phyloP scores from a whole-genome alignment of 805 yeast species.

The Zygoascus bituminiphila region DNA sequence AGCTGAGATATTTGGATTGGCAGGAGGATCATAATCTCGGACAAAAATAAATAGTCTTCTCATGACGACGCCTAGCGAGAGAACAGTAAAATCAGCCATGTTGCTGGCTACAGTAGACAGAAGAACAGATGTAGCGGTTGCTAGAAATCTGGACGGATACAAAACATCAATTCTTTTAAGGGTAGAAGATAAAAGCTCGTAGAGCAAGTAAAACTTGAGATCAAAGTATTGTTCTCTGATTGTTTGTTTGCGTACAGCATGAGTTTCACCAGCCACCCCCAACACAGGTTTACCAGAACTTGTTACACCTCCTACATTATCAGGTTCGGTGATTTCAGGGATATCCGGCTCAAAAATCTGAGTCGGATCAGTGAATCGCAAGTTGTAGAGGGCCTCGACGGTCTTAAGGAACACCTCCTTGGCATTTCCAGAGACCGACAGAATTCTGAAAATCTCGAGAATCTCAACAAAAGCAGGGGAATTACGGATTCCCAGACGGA shows the following conservation, averaged over 20 bases:
- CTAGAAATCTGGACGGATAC: slow-evolving; percentile 72
- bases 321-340: not conserved
- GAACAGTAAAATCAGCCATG: slow-evolving; percentile 25
- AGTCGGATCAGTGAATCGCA: slow-evolving; percentile 21
- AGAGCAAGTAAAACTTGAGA: slow-evolving; percentile 53
- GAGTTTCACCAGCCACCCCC: not conserved
- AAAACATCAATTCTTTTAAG: slow-evolving; percentile 55
- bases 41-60: slow-evolving; percentile 53
- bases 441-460: slow-evolving; percentile 47
- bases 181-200: slow-evolving; percentile 55
- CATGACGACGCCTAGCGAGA: slow-evolving; percentile 36
- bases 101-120: slow-evolving; percentile 44
- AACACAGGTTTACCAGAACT: not conserved
- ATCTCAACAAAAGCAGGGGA: slow-evolving; percentile 25
- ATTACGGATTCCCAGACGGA: slow-evolving; percentile 3
- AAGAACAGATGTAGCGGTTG: slow-evolving; percentile 56
- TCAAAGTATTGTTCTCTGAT: slow-evolving; percentile 31
- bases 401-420: slow-evolving; percentile 68
- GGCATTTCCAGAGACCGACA: slow-evolving; percentile 67
- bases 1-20: slow-evolving; percentile 30
- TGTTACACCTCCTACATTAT: not conserved
- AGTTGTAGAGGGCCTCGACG: slow-evolving; percentile 50
- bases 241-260: slow-evolving; percentile 1
- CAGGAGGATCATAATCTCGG: slow-evolving; percentile 46
- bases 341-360: not conserved